Base-by-base conservation (phyloP, 2,329 filamentous ascomycete genomes). In the Neofusicoccum ribis region DNA sequence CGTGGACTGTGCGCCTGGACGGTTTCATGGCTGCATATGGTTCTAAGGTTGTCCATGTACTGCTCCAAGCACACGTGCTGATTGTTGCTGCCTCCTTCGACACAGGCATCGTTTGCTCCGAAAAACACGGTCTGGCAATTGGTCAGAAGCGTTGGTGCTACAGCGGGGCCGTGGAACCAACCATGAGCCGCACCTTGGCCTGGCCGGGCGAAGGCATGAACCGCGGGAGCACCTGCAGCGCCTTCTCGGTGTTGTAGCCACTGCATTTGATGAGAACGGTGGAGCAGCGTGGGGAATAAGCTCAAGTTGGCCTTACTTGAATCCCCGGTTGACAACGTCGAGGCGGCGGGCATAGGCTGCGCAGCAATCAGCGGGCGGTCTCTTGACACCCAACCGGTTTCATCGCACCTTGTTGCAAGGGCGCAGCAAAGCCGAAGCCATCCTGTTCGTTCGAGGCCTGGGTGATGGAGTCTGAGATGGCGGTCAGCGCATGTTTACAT, bases 311-410 rank as follows among this genome's bases (percentile, higher is more conserved):
- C 20, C 41, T 27, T 51, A 86, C 71, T 87, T 91, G 68, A 96
- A 88, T 5, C 95, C 95, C 50, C 93, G 87, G 76, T 97, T 97
- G 71, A 98, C 81, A 52, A 98, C 87, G 79, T 98, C 95, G 14
- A 95, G 83, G 41, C 88, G 87, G 65, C 94, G 88, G 58, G 87
- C 86, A 73, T 91, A 93, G 65, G 85, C 91, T 94, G 70, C 65
- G 15, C 47, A n/a, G 50, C 41, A 17, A 61, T 67, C 50, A 68
- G 68, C 67, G 15, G 51, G 17, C 17, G 12, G 20, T 49, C 15
- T 36, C 27, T 54, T 31, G 61, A 36, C 11, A 43, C 47, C 17
- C 37, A n/a, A 20, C 41, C 41, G 50, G 63, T 27, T 50, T 23
- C 52, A 51, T 31, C 85, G 75, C 70, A 92, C 90, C 84, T 69